Evolutionary conservation across 2,329 filamentous ascomycete species (phyloP).

Genomic region (Aureobasidium leucospermi): DNA sequence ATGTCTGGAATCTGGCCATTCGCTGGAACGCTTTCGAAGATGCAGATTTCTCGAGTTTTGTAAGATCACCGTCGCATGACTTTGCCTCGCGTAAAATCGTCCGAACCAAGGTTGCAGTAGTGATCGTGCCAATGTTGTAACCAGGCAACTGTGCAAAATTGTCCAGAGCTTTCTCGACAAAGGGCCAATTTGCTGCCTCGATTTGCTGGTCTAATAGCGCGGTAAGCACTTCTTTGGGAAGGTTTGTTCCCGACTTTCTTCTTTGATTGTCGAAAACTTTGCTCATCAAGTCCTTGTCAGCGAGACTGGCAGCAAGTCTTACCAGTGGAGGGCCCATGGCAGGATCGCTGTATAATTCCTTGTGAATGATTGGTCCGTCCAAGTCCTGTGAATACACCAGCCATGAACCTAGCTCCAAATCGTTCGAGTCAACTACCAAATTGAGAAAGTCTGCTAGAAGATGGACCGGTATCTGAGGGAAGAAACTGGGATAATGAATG

Average conservation of each 20-base stretch:
- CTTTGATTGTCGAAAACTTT: conserved; percentile 20
- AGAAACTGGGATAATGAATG: conserved; percentile 40
- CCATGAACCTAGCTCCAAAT: conserved; percentile 46
- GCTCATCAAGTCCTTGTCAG: conserved; percentile 32
- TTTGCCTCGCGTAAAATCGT: conserved; percentile 9
- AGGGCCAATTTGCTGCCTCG: conserved; percentile 32
- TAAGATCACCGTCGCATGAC: not conserved
- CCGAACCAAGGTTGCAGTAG: not conserved
- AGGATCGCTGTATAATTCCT: conserved; percentile 38
- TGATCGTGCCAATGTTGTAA: not conserved
- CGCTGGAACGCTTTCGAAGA: not conserved
- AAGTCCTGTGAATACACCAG: conserved; percentile 45
- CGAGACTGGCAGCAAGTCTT: conserved; percentile 45
- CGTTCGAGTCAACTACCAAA: conserved; percentile 38
- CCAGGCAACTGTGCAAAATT: not conserved
- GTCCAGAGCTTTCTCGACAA: conserved; percentile 31
- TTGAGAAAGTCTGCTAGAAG: conserved; percentile 47
- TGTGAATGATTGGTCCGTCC: conserved; percentile 47
- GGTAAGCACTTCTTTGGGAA: conserved; percentile 25
- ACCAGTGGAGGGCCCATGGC: conserved; percentile 46
- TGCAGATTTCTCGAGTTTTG: not conserved
- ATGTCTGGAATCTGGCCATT: not conserved
- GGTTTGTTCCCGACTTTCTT: not conserved
- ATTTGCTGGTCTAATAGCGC: conserved; percentile 39
- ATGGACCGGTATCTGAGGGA: conserved; percentile 38